A percentile compares a stretch with the other conserved stretches of the same genome.
Conservation (phyloP, 108 stramenopile genomes). For the Pseudonitzschia delicatissima region DNA sequence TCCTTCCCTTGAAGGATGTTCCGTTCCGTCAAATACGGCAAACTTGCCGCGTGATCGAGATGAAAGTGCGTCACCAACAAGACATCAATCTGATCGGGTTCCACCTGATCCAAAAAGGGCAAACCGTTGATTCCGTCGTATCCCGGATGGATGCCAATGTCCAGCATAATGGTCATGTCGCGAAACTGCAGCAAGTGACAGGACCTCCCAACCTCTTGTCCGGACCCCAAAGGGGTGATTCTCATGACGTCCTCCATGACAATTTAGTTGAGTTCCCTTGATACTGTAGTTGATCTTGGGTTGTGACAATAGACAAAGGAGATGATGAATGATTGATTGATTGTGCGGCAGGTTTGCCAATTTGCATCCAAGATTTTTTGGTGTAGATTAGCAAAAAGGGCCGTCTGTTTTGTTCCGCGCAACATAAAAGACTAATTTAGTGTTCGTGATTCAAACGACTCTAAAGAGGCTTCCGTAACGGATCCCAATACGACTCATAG, state of each 20-base stretch:
- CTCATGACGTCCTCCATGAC: constrained; percentile 79
- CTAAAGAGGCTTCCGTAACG: too few relatives aligned
- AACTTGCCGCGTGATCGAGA: constrained; percentile 94
- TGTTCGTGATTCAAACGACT: too few relatives aligned
- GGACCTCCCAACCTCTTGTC: constrained; percentile 96
- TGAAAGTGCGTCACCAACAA: constrained; percentile 96
- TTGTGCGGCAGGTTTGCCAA: too few relatives aligned
- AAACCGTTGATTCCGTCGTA: constrained; percentile 92
- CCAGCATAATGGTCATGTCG: constrained; percentile 90
- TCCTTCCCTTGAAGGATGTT: constrained; percentile 91
- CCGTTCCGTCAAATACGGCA: constrained; percentile 99
- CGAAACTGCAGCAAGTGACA: constrained; percentile 96
- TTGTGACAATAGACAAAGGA: too few relatives aligned
- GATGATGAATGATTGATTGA: too few relatives aligned
- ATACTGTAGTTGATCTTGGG: neutral
- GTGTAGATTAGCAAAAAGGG: too few relatives aligned
- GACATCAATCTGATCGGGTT: constrained; percentile 86
- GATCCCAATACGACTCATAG: too few relatives aligned
- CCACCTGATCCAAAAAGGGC: constrained; percentile 85
- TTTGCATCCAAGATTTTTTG: too few relatives aligned
- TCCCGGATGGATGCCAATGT: constrained; percentile 98
- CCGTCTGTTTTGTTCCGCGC: too few relatives aligned
- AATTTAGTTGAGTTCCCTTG: neutral
- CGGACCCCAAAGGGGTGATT: constrained; percentile 70
- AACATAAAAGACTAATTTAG: too few relatives aligned